A percentile compares a stretch with the other conserved stretches of the same genome.
phyloP scores from a whole-genome alignment of 148 eudicot species.

The Fallopia convolvulus region DNA sequence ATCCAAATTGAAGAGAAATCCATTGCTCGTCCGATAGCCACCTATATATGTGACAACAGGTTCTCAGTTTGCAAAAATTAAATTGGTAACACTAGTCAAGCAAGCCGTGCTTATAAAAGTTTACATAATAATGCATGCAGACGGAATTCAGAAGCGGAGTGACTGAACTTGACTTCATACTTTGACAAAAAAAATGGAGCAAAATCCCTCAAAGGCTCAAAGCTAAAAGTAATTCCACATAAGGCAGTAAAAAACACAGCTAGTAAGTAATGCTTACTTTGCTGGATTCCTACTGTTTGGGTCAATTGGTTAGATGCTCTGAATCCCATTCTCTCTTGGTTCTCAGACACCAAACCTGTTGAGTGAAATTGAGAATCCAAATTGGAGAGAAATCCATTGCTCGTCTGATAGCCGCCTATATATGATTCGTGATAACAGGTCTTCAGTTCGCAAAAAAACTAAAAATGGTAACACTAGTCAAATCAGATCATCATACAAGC shows the following conservation, averaged over 20 bases:
- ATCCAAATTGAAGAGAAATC: not conserved
- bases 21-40: not conserved
- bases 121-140: not conserved
- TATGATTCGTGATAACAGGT: no score
- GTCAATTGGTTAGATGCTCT: not conserved
- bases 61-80: no score
- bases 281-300: no score
- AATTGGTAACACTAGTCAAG: no score
- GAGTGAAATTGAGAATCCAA: not conserved
- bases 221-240: not conserved
- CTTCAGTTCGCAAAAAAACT: no score
- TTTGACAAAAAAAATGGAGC: no score
- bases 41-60: not conserved
- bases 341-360: not conserved
- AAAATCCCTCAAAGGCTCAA: no score
- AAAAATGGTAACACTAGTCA: no score
- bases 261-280: not conserved
- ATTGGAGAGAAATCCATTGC: not conserved
- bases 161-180: not conserved
- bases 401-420: not conserved
- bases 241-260: not conserved
- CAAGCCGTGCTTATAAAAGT: not conserved
- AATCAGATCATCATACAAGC: no score
- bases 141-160: not conserved
- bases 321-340: not conserved